phyloP scores from a whole-genome alignment of 2,329 filamentous ascomycete species.

The Cytospora paraplurivora region DNA sequence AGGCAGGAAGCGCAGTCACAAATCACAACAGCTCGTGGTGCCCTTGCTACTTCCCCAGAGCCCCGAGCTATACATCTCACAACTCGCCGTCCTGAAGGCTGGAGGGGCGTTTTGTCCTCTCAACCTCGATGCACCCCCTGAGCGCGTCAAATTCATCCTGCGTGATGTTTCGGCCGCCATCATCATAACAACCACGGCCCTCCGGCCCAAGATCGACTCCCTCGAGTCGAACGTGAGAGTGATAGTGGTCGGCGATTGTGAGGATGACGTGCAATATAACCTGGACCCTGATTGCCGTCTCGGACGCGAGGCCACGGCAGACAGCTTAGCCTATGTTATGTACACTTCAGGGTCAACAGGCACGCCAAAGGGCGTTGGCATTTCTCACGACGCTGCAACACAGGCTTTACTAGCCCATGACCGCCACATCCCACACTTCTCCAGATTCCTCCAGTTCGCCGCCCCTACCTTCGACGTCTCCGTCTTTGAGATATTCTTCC shows the following conservation, averaged over 20 bases:
- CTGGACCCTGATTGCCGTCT: not conserved
- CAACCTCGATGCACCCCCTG: slow-evolving; percentile 73
- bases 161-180: slow-evolving; percentile 72
- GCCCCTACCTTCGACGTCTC: slow-evolving; percentile 93
- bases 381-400: slow-evolving; percentile 78
- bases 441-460: slow-evolving; percentile 86
- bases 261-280: not conserved
- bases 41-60: slow-evolving; percentile 79
- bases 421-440: slow-evolving; percentile 72
- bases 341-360: slow-evolving; percentile 93
- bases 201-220: slow-evolving; percentile 45
- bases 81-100: slow-evolving; percentile 76
- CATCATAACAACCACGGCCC: slow-evolving; percentile 62
- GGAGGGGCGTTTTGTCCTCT: slow-evolving; percentile 87
- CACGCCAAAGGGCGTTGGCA: slow-evolving; percentile 80
- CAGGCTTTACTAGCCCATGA: slow-evolving; percentile 85
- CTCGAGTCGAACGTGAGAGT: slow-evolving; percentile 37
- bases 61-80: slow-evolving; percentile 73
- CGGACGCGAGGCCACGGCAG: slow-evolving; percentile 31
- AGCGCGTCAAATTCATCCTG: slow-evolving; percentile 78
- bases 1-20: not conserved
- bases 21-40: slow-evolving; percentile 54
- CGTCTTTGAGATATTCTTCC: slow-evolving; percentile 93
- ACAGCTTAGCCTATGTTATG: slow-evolving; percentile 79
- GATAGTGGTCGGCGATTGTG: slow-evolving; percentile 41